Base-by-base conservation (phyloP, 148 eudicot species). In the Rhododendron molle region DNA sequence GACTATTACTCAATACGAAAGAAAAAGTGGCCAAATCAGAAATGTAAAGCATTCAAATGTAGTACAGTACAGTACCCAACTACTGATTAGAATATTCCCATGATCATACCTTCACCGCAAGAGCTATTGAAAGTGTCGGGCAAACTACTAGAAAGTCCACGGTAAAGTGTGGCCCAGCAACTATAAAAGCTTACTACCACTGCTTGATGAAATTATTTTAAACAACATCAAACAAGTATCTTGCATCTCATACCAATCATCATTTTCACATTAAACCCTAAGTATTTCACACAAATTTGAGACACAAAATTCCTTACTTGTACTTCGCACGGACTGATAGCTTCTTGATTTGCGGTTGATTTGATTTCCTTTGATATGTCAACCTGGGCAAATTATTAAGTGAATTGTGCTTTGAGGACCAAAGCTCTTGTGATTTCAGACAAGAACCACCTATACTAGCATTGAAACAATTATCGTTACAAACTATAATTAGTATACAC, bases 261-360 rank as follows among this genome's bases (percentile, higher is more conserved):
- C 58, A 12, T 49, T 86, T 7, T 62, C 78, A 36, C 44, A 26
- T 26, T 2, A 78, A 77, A 67, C 26, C 34, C 23, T 4, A 28
- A 28, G 50, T 20, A 26, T 72, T 80, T 26, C 28, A 49, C n/a
- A 83, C 23, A 60, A 49, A 80, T 38, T 26, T 30, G 74, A 40
- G 40, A 28, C 28, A 38, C n/a, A 46, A 56, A 88, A 54, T 47
- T 36, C 36, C 90, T 80, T 89, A 93, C 94, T 86, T 90, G 90
- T 93, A 85, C 60, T 90, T 84, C 5, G 94, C 94, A 84, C 87
- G 79, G 46, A 91, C 83, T 81, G 90, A 81, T 76, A 93, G 81
- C 47, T 87, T 89, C 40, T 47, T 78, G 81, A 77, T 72, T 65
- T 77, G 86, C 71, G 46, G 85, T 43, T 38, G 87, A 81, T 82